Percentiles rank a stretch among this genome's conserved stretches.
Conservation (phyloP, 805 yeast genomes). For the Maudiozyma barnettii region DNA sequence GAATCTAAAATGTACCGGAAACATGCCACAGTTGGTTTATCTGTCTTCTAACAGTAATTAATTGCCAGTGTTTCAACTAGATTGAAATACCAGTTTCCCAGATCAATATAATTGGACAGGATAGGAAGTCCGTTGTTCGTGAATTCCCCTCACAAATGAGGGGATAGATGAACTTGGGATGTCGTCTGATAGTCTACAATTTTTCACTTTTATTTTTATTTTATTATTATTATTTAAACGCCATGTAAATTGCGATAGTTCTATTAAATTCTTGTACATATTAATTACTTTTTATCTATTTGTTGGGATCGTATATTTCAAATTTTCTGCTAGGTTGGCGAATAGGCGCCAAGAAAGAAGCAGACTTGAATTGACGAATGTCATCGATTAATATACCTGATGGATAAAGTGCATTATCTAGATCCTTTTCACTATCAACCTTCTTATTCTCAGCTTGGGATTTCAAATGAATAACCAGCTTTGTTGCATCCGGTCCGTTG, state of each 20-base stretch:
- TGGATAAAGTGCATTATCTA: slow-evolving; percentile 33
- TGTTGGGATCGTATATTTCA: slow-evolving; percentile 9
- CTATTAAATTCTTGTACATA: neutral
- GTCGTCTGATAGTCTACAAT: slow-evolving; percentile 32
- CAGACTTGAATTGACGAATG: slow-evolving; percentile 48
- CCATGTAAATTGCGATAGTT: neutral
- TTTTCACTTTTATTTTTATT: neutral
- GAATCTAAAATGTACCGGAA: slow-evolving; percentile 31
- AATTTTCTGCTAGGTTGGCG: slow-evolving; percentile 43
- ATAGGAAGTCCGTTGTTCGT: slow-evolving; percentile 33
- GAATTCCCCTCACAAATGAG: slow-evolving; percentile 9
- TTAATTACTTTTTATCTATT: neutral
- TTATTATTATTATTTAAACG: neutral
- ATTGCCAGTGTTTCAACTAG: slow-evolving; percentile 31
- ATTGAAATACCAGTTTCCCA: slow-evolving; percentile 31
- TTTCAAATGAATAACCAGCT: slow-evolving; percentile 52
- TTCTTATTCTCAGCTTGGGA: slow-evolving; percentile 32
- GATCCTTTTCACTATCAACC: slow-evolving; percentile 13
- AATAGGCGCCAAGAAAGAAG: slow-evolving; percentile 45
- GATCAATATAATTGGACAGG: slow-evolving; percentile 26
- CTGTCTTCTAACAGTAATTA: slow-evolving; percentile 30
- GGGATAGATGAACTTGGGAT: slow-evolving; percentile 29
- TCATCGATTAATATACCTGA: slow-evolving; percentile 38
- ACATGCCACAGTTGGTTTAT: slow-evolving; percentile 33
- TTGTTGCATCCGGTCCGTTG: slow-evolving; percentile 29